A percentile compares a stretch with the other conserved stretches of the same genome.
Evolutionary conservation across 108 stramenopile species (phyloP).

Genomic region (Pseudonitzschia delicatissima): DNA sequence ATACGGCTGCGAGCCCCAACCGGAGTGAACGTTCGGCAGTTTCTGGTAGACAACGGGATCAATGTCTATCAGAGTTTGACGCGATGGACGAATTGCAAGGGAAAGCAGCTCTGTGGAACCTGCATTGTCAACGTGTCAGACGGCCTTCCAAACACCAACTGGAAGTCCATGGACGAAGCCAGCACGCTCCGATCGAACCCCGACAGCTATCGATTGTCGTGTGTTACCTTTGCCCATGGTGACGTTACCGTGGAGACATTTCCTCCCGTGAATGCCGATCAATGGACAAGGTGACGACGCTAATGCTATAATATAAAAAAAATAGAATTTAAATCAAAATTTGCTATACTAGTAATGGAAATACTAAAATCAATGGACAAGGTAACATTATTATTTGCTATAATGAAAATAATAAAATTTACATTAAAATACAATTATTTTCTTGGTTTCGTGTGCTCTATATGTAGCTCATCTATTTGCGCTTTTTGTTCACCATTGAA

Average conservation of each 20-base stretch:
- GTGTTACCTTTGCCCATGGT: constrained; percentile 91
- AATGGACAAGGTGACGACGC: constrained; percentile 86
- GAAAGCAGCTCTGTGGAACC: constrained; percentile 95
- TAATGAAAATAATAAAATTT: too few relatives aligned
- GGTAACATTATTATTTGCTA: too few relatives aligned
- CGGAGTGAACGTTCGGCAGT: constrained; percentile 77
- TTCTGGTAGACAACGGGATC: constrained; percentile 85
- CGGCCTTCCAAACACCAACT: constrained; percentile 68
- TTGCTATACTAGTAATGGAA: too few relatives aligned
- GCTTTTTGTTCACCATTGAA: too few relatives aligned
- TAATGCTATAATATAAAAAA: not conserved
- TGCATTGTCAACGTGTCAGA: constrained; percentile 89
- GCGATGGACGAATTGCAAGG: constrained; percentile 95
- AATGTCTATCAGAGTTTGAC: constrained; percentile 94
- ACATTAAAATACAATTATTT: too few relatives aligned
- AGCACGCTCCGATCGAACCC: constrained; percentile 89
- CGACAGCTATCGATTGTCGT: constrained; percentile 85
- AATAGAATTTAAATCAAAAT: too few relatives aligned
- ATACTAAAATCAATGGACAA: too few relatives aligned
- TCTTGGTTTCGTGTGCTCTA: too few relatives aligned
- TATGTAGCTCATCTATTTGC: too few relatives aligned
- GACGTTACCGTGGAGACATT: constrained; percentile 86
- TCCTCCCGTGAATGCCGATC: constrained; percentile 83
- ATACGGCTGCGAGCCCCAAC: constrained; percentile 43
- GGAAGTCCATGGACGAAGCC: constrained; percentile 88